Evolutionary conservation across 1,284 basidiomycete genomes (phyloP), one percentile per base, ranked within the genome.

Genomic region (Leccinum subrobustum): DNA sequence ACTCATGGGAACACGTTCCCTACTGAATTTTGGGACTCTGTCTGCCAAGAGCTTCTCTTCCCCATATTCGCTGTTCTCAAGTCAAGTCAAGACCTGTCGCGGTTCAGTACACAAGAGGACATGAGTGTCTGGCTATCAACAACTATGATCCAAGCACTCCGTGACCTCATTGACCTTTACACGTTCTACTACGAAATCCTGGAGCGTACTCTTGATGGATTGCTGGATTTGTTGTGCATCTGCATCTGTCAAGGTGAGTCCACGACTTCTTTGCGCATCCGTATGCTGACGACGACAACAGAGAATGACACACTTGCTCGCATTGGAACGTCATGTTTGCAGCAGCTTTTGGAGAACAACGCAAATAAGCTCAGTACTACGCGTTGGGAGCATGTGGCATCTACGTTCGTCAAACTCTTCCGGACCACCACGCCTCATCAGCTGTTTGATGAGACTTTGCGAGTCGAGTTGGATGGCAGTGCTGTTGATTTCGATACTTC

Each of bases 111-210:
- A 2, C 94, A 98, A 70, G 97, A 99, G 73, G 97, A 99, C 70
- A 97, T 98, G 95, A 97, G 95, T 69, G 96, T 99, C 14, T 99
- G 97, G 97, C 78, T 99, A 53, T 98, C 95, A 50, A 98, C 97
- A 7, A 99, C 97, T 1, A 96, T 99, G 90, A 98, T 99, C 59
- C 96, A 99, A 73, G 97, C 97, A 1, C 82, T 99, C 60, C 87
- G 97, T 37, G 94, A 98, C 75, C 82, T 99, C 64, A 93, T 99
- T 63, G 94, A 97, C 72, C 84, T 99, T 20, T 99, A 97, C 76
- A 97, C 97, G 2, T 93, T 87, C 78, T 97, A 95, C 78, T 99
- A 98, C 74, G 92, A 94, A 63, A 95, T 89, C 11, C 77, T 99
- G 67, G 94, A 96, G 70, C 84, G 90, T 52, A 91, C 93, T 75